Percentiles rank a stretch among this genome's conserved stretches.
These are phyloP conservation scores for Mycena chlorophos DNA, from an alignment of 768 basidiomycete genomes.

Conservation along the genomic window DNA sequence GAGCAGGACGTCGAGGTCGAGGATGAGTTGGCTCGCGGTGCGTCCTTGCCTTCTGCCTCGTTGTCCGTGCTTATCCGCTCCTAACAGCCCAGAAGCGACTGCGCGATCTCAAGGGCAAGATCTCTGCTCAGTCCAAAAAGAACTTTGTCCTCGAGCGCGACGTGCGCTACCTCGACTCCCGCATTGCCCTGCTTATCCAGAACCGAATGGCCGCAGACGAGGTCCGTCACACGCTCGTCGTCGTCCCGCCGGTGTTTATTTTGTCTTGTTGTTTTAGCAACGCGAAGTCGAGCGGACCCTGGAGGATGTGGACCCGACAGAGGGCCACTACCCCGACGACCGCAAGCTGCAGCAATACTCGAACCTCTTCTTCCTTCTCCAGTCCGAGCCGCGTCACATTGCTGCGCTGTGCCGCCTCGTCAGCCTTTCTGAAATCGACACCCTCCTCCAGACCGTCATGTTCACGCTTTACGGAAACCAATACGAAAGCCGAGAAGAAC, in stretches of 20 bases:
- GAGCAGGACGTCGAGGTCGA: slow-evolving; percentile 98
- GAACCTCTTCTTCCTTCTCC: slow-evolving; percentile 97
- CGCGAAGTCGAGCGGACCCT: slow-evolving; percentile 92
- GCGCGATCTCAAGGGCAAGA: slow-evolving; percentile 92
- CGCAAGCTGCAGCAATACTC: slow-evolving; percentile 93
- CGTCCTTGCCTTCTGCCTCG: slow-evolving; percentile 28
- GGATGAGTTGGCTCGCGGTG: slow-evolving; percentile 93
- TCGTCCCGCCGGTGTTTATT: slow-evolving; percentile 16
- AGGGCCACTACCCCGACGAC: slow-evolving; percentile 93
- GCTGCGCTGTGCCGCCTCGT: slow-evolving; percentile 96
- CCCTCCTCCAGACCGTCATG: slow-evolving; percentile 99
- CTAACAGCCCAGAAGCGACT: slow-evolving; percentile 90
- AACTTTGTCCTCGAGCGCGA: slow-evolving; percentile 99
- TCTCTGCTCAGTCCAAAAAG: slow-evolving; percentile 99
- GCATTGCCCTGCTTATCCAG: slow-evolving; percentile 96
- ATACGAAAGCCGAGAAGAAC: slow-evolving; percentile 97
- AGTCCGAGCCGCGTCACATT: slow-evolving; percentile 96
- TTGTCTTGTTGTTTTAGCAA: slow-evolving; percentile 61
- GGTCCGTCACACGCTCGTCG: slow-evolving; percentile 44
- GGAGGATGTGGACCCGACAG: slow-evolving; percentile 92
- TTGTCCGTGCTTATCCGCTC: slow-evolving; percentile 6
- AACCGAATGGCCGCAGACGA: slow-evolving; percentile 97
- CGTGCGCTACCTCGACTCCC: slow-evolving; percentile 95
- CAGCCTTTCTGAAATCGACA: slow-evolving; percentile 95
- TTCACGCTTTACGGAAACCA: slow-evolving; percentile 99